Base-by-base conservation (phyloP, 768 basidiomycete species). In the Termitomyces sp. region DNA sequence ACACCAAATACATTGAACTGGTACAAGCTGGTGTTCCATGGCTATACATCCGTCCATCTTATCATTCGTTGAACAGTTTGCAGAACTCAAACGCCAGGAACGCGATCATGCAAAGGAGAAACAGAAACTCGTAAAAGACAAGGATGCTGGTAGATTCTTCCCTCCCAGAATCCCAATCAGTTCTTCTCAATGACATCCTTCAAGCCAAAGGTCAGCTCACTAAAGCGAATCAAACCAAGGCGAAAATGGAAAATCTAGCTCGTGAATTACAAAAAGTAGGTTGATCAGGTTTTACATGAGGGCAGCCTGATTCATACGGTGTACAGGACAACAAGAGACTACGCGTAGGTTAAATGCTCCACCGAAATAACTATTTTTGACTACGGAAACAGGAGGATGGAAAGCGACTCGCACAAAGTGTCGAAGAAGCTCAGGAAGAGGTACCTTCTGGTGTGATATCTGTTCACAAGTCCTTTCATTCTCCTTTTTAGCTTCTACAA, bases 31-130 rank as follows among this genome's bases (percentile, higher is more conserved):
- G 46, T 45, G 37, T 54, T 60, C 60, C 55, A 61, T 66, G 58
- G 64, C 60, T 57, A 57, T 58, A 33, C 61, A 20, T 37, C 16
- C 37, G n/a, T 39, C 39, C 39, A 56, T 51, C 57, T 62, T 58
- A 65, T 57, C 61, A 56, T 56, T 57, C 59, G 53, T 67, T 63
- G 49, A 66, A 24, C 65, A 94, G 92, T 94, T 93, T 71, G 90
- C 91, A 65, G 92, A 94, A 71, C 75, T 92, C 69, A 93, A 93
- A 70, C 81, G 90, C 52, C 72, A 90, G 67, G 92, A 94, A 72
- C 82, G 92, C 62, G 92, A 93, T 68, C 88, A 93, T 66, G 86
- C 91, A 41, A 94, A 91, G 73, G 92, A 94, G 77, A 93, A 90
- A 71, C 92, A 94, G 76, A 94, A 94, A 67, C 77, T 94, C 31